Conservation (phyloP, 805 yeast species). For the Hanseniaspora pseudoguilliermondii region DNA sequence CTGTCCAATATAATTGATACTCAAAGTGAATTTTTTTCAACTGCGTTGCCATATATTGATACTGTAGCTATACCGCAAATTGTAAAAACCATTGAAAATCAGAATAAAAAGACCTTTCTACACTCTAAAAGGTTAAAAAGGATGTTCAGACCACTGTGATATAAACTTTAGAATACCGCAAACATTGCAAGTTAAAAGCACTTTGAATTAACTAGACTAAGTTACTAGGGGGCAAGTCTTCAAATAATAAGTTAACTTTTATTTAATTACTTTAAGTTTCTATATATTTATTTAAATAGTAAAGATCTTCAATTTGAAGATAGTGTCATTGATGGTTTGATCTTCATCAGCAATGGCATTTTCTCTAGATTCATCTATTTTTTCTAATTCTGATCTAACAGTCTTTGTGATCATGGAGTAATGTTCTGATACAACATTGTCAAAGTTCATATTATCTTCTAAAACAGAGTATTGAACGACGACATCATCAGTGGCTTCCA, state of each 20-base stretch:
- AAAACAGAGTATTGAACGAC: conserved; percentile 62
- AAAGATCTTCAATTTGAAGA: conserved; percentile 65
- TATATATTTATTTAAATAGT: conserved; percentile 28
- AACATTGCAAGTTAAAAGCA: too few relatives aligned
- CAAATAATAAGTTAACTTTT: not conserved
- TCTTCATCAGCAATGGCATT: conserved; percentile 75
- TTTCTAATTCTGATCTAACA: conserved; percentile 44
- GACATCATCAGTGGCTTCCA: conserved; percentile 91
- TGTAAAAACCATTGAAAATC: not conserved
- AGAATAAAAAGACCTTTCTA: not conserved
- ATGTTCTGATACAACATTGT: conserved; percentile 49
- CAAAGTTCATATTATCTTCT: conserved; percentile 52
- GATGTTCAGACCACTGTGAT: not conserved
- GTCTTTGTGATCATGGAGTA: conserved; percentile 60
- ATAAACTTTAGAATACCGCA: too few relatives aligned
- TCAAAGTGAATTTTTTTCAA: not conserved
- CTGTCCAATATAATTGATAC: not conserved
- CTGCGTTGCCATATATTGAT: not conserved
- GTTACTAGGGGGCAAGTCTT: not conserved
- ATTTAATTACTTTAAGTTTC: not conserved
- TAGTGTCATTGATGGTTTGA: conserved; percentile 67
- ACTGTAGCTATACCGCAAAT: not conserved
- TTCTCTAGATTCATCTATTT: conserved; percentile 32
- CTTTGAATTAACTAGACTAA: too few relatives aligned
- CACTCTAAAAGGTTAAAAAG: conserved; percentile 1